These are phyloP conservation scores for Cyclostephanos invisitatus DNA, from an alignment of 108 stramenopile species.

Conservation along the genomic window DNA sequence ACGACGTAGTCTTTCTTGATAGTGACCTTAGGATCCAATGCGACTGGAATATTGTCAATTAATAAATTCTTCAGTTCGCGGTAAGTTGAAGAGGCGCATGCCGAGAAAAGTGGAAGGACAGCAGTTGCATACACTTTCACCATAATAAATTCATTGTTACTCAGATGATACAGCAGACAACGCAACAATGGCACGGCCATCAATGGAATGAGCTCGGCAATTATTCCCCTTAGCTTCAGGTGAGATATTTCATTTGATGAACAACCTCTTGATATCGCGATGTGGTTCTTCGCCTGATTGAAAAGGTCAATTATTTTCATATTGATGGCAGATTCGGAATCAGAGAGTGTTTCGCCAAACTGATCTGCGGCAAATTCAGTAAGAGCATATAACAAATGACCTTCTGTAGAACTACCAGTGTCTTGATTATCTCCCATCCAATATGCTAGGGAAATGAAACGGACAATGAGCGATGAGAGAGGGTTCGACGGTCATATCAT, in stretches of 20 bases:
- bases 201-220: constrained; percentile 64
- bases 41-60: constrained; percentile 19
- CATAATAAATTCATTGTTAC: constrained; percentile 49
- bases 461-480: no score
- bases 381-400: constrained; percentile 76
- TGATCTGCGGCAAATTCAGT: constrained; percentile 65
- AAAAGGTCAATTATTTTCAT: constrained; percentile 70
- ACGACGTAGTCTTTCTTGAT: constrained; percentile 61
- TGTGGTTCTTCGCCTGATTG: constrained; percentile 75
- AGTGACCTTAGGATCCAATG: not conserved
- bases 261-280: constrained; percentile 73
- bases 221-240: constrained; percentile 46
- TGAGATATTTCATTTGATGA: constrained; percentile 56
- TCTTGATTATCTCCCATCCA: constrained; percentile 85
- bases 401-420: constrained; percentile 64
- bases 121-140: constrained; percentile 72
- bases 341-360: constrained; percentile 50
- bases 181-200: constrained; percentile 78
- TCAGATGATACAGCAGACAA: constrained; percentile 59
- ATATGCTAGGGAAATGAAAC: constrained; percentile 39
- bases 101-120: constrained; percentile 67
- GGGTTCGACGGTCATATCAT: no score
- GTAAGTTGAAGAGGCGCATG: constrained; percentile 57
- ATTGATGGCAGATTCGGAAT: constrained; percentile 68
- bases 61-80: constrained; percentile 61